Conservation (phyloP, 2,329 filamentous ascomycete species). For the Taxawa tesnikishii region DNA sequence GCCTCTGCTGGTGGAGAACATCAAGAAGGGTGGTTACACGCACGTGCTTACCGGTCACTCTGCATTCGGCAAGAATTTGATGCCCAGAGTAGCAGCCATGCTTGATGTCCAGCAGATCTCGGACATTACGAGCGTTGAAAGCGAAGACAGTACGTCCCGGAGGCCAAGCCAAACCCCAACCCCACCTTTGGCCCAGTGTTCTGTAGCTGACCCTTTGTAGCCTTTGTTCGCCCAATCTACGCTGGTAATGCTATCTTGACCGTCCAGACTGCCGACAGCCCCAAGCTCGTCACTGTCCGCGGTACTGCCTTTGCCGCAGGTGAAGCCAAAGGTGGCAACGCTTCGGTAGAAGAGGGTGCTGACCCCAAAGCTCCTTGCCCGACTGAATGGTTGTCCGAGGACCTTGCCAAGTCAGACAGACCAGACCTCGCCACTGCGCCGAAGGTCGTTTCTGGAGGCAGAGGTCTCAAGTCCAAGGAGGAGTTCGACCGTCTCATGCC, state of each 20-base stretch:
- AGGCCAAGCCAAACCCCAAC: too few species aligned
- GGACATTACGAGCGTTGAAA: slow-evolving; percentile 76
- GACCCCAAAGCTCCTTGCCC: slow-evolving; percentile 66
- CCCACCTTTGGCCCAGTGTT: neutral
- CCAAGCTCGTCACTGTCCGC: slow-evolving; percentile 86
- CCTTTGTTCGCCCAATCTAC: slow-evolving; percentile 93
- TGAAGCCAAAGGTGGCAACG: slow-evolving; percentile 58
- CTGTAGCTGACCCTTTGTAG: slow-evolving; percentile 19
- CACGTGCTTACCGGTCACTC: slow-evolving; percentile 86
- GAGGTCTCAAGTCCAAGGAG: slow-evolving; percentile 94
- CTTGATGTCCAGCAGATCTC: slow-evolving; percentile 89
- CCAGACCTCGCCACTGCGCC: slow-evolving; percentile 85
- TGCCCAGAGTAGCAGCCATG: slow-evolving; percentile 83
- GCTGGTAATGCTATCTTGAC: slow-evolving; percentile 95
- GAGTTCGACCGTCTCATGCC: slow-evolving; percentile 91
- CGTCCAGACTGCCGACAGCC: slow-evolving; percentile 73
- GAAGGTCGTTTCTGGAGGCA: slow-evolving; percentile 83
- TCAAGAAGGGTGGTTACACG: slow-evolving; percentile 88
- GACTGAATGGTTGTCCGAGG: slow-evolving; percentile 87
- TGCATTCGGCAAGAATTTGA: slow-evolving; percentile 88
- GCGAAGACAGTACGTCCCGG: slow-evolving; percentile 58
- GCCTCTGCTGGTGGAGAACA: slow-evolving; percentile 87
- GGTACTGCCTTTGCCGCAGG: slow-evolving; percentile 81
- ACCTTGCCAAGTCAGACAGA: slow-evolving; percentile 84
- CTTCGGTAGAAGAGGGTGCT: slow-evolving; percentile 64